Evolutionary conservation across 2,329 filamentous ascomycete genomes (phyloP).

Genomic region (Aureobasidium sp.): DNA sequence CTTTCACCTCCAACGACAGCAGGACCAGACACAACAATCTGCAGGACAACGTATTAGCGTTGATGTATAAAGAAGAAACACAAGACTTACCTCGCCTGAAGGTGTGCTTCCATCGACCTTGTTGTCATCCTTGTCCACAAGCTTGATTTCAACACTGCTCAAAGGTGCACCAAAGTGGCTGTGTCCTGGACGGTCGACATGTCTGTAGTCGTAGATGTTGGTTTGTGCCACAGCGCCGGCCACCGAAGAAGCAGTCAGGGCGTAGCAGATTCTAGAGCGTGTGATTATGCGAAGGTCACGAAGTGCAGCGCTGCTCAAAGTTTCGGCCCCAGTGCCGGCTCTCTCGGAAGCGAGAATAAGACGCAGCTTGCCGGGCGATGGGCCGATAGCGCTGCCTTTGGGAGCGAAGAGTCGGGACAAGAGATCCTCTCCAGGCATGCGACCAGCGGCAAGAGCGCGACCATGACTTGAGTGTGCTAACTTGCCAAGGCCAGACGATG

Average conservation of each 20-base stretch:
- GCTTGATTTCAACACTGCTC: slow-evolving; percentile 67
- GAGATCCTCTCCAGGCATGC: slow-evolving; percentile 59
- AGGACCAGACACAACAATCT: slow-evolving; percentile 66
- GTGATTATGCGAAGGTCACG: slow-evolving; percentile 77
- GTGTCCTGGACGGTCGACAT: slow-evolving; percentile 36
- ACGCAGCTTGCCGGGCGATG: slow-evolving; percentile 63
- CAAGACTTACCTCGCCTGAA: slow-evolving; percentile 25
- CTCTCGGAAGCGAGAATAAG: slow-evolving; percentile 73
- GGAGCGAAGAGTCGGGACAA: slow-evolving; percentile 54
- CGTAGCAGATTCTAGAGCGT: slow-evolving; percentile 72
- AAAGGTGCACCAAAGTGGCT: slow-evolving; percentile 76
- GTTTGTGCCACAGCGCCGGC: slow-evolving; percentile 86
- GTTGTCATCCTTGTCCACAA: slow-evolving; percentile 53
- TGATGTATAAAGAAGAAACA: neutral
- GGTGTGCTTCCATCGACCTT: slow-evolving; percentile 53
- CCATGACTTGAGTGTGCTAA: slow-evolving; percentile 64
- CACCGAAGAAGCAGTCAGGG: slow-evolving; percentile 70
- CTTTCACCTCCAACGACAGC: slow-evolving; percentile 61
- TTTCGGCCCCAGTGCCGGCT: slow-evolving; percentile 46
- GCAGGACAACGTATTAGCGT: neutral
- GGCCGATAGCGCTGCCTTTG: slow-evolving; percentile 47
- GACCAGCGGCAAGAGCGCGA: slow-evolving; percentile 60
- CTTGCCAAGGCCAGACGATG: slow-evolving; percentile 53
- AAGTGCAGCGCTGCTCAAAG: slow-evolving; percentile 59
- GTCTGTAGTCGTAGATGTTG: slow-evolving; percentile 75